Percentiles rank a stretch among this genome's conserved stretches.
These are phyloP conservation scores for Dipodascus albidus DNA, from an alignment of 805 yeast genomes.

Conservation along the genomic window DNA sequence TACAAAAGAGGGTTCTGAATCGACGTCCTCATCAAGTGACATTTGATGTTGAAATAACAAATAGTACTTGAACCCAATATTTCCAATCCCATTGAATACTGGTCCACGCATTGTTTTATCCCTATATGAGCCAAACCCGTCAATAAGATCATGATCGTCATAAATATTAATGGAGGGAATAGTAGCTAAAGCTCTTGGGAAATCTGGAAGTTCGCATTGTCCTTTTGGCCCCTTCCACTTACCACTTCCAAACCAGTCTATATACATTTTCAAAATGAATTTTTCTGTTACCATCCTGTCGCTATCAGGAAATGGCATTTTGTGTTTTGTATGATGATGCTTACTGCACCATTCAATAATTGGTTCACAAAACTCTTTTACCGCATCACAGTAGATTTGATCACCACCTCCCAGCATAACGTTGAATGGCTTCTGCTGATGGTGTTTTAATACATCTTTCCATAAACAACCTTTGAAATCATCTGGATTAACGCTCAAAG, in stretches of 20 bases:
- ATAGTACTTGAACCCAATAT: slow-evolving; percentile 72
- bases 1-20: slow-evolving; percentile 50
- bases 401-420: slow-evolving; percentile 98
- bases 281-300: slow-evolving; percentile 44
- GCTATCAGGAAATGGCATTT: slow-evolving; percentile 33
- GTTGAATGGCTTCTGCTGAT: slow-evolving; percentile 51
- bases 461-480: slow-evolving; percentile 68
- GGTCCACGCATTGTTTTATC: slow-evolving; percentile 63
- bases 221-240: slow-evolving; percentile 67
- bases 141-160: slow-evolving; percentile 96
- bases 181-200: slow-evolving; percentile 65
- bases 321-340: slow-evolving; percentile 35
- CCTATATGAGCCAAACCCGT: slow-evolving; percentile 86
- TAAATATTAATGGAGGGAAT: slow-evolving; percentile 80
- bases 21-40: slow-evolving; percentile 32
- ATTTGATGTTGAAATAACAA: slow-evolving; percentile 87
- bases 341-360: slow-evolving; percentile 49
- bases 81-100: slow-evolving; percentile 63
- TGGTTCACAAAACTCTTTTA: slow-evolving; percentile 43
- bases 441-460: slow-evolving; percentile 75
- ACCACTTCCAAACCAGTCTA: slow-evolving; percentile 86
- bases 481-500: slow-evolving; percentile 55
- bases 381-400: slow-evolving; percentile 81
- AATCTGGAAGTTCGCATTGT: slow-evolving; percentile 50
- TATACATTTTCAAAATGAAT: slow-evolving; percentile 63